Conservation (phyloP, 371 early-diverging fungal genomes). For the Mucor piriformis region DNA sequence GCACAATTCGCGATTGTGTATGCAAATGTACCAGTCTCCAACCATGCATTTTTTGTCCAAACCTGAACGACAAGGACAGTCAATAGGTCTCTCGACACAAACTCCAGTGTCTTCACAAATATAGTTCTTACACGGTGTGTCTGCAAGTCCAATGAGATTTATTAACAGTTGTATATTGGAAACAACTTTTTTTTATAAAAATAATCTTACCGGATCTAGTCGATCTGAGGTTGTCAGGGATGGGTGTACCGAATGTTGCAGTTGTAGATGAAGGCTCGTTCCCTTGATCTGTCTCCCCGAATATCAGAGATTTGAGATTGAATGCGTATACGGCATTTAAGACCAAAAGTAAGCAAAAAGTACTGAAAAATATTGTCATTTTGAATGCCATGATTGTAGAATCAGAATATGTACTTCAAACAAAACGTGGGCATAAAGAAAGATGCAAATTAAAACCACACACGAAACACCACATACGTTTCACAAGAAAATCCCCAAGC, state of each 20-base stretch:
- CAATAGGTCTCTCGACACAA: conserved; percentile 22
- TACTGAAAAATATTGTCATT: too few species aligned
- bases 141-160: not conserved
- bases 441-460: too few species aligned
- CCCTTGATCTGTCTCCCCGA: not conserved
- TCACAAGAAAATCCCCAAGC: too few species aligned
- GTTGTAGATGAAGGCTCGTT: not conserved
- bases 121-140: conserved; percentile 16
- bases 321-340: not conserved
- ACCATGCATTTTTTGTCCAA: conserved; percentile 22
- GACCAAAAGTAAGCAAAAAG: too few species aligned
- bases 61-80: conserved; percentile 24
- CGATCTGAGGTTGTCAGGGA: not conserved
- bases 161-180: too few species aligned
- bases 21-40: conserved; percentile 31
- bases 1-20: conserved; percentile 24
- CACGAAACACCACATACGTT: too few species aligned
- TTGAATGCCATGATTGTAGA: too few species aligned
- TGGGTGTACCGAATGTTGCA: not conserved
- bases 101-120: conserved; percentile 19
- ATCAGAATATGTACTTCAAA: too few species aligned
- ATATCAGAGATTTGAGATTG: conserved; percentile 1
- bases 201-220: not conserved
- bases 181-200: too few species aligned
- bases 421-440: too few species aligned